Evolutionary conservation across 2,329 filamentous ascomycete genomes (phyloP), one percentile per base, ranked within the genome.

Genomic region (Chaetothyriales sp.): DNA sequence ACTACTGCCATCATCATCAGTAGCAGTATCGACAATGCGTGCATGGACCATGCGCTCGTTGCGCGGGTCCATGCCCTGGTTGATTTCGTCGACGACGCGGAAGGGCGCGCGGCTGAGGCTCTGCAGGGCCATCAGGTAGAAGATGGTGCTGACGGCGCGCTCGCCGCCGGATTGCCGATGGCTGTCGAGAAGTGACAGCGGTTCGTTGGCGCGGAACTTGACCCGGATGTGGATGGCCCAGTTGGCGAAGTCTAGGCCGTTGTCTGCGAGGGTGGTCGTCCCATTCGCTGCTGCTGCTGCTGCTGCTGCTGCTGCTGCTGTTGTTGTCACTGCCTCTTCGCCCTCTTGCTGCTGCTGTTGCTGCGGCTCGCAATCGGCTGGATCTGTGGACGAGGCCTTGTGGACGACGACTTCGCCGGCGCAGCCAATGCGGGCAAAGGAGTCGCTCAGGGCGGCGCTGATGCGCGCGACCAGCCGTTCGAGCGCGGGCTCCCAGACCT

Each of bases 1-100:
- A 25, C 22, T 25, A 25, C 22, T 65, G 44, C 61, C 57, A 36
- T 84, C 81, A 66, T 88, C 82, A 58, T 80, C 78, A 66, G 92
- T 96, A 44, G 92, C 92, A 63, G 98, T 95, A 63, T 95, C 88
- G 7, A 98, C 92, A 84, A 98, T 93, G 56, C 92, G 86, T 64
- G 90, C 87, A 69, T 98, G 92, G 15, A 98, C 89, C 79, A 95
- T 93, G 60, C 92, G 85, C 69, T 98, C 92, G 68, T 98, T 98
- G 61, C 92, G 83, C 44, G 90, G 92, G 66, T 98, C 92, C 92
- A 98, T 98, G 58, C 92, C 92, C 70, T 98, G 92, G 64, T 98
- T 98, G 74, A 98, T 98, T 71, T 98, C 92, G 68, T 98, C 92
- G 53, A 98, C 92, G 47, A 98, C 90, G 49, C 92, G 87, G 77